Evolutionary conservation across 164 flowering plant species (phyloP).

Genomic region (Vitis cinerea): DNA sequence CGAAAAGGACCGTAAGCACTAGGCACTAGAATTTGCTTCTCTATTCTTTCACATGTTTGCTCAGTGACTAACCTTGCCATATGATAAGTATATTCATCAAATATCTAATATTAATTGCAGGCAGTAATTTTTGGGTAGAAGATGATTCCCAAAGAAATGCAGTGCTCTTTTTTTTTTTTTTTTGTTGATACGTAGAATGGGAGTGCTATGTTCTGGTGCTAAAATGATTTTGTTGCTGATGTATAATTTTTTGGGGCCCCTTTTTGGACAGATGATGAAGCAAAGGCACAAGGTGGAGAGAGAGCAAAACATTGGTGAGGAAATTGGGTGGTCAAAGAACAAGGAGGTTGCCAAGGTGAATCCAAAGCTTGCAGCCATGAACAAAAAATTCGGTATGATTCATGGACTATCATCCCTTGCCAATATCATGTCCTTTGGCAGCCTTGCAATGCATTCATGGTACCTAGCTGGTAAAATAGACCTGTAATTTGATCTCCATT

Average conservation of each 20-base stretch:
- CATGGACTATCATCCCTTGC: constrained; percentile 96
- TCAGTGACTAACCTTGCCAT: too few relatives aligned
- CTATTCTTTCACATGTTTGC: too few relatives aligned
- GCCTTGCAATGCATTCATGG: constrained; percentile 98
- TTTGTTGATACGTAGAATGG: background rate
- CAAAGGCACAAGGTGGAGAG: constrained; percentile 96
- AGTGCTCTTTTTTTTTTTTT: background rate
- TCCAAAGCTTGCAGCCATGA: constrained; percentile 92
- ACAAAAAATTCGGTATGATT: constrained; percentile 99
- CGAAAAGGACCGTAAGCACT: too few relatives aligned
- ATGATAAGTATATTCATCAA: too few relatives aligned
- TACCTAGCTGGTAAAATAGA: constrained; percentile 83
- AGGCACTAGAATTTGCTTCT: too few relatives aligned
- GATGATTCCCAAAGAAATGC: background rate
- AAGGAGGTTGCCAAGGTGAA: constrained; percentile 70
- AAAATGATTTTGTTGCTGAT: background rate
- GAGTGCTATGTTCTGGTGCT: background rate
- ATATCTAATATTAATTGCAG: too few relatives aligned
- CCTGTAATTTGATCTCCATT: constrained; percentile 34
- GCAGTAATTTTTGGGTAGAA: background rate
- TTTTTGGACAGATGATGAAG: constrained; percentile 79
- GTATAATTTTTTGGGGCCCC: background rate
- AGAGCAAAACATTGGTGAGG: constrained; percentile 85
- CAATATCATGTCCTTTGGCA: constrained; percentile 82
- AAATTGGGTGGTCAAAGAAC: constrained; percentile 92